Conservation (phyloP, 371 early-diverging fungal genomes). For the Apophysomyces variabilis region DNA sequence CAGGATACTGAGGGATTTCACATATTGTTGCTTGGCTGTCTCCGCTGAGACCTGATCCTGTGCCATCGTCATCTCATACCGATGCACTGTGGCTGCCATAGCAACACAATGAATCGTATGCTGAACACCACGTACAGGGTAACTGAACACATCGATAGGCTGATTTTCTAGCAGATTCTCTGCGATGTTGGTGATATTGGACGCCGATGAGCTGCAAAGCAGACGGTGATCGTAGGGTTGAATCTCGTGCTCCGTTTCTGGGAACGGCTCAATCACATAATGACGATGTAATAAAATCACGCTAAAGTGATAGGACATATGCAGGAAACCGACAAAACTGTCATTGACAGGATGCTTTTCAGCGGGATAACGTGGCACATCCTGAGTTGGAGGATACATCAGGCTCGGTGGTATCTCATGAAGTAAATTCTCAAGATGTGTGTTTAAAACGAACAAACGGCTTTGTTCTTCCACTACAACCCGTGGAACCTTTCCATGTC, state of each 20-base stretch:
- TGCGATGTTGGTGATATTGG: conserved; percentile 45
- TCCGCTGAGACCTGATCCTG: conserved; percentile 17
- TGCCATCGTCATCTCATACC: conserved; percentile 29
- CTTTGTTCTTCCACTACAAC: conserved; percentile 46
- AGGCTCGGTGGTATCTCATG: conserved; percentile 48
- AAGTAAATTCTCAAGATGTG: conserved; percentile 49
- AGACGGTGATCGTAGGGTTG: conserved; percentile 33
- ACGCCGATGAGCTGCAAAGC: conserved; percentile 47
- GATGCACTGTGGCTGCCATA: conserved; percentile 44
- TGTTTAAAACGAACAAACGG: conserved; percentile 44
- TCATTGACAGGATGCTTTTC: conserved; percentile 49
- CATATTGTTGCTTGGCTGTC: conserved; percentile 33
- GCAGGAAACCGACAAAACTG: conserved; percentile 54
- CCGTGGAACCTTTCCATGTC: conserved; percentile 34
- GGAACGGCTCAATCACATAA: conserved; percentile 48
- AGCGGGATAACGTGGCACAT: conserved; percentile 37
- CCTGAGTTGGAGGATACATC: conserved; percentile 36
- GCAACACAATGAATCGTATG: conserved; percentile 47
- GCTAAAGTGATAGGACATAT: conserved; percentile 81
- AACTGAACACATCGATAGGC: conserved; percentile 28
- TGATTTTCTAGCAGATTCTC: conserved; percentile 36
- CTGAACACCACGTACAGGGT: conserved; percentile 48
- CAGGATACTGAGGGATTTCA: conserved; percentile 29
- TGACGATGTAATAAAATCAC: conserved; percentile 83
- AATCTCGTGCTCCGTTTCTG: conserved; percentile 3